phyloP scores from a whole-genome alignment of 2,329 filamentous ascomycete species.

The Talaromyces amestolkiae region DNA sequence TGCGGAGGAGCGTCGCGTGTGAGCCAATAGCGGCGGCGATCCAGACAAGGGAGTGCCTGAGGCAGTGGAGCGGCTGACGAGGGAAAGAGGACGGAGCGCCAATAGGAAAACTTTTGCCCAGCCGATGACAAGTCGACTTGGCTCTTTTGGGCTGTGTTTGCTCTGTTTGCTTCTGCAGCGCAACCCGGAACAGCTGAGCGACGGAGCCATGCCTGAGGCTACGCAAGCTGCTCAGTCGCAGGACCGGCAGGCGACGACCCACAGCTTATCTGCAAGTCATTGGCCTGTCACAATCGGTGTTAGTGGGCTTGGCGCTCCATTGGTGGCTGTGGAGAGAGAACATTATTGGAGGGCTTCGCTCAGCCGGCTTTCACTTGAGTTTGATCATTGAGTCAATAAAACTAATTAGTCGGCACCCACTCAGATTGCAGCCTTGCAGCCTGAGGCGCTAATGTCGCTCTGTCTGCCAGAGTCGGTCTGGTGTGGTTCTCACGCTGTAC shows the following conservation, averaged over 20 bases:
- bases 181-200: conserved; percentile 5
- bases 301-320: neutral
- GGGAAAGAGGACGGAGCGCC: neutral
- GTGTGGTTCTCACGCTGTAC: neutral
- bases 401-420: neutral
- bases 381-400: neutral
- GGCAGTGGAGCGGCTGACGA: conserved; percentile 15
- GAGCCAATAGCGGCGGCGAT: conserved; percentile 12
- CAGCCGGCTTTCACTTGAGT: neutral
- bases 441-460: neutral
- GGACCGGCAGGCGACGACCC: neutral
- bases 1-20: conserved; percentile 7
- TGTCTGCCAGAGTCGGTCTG: too few relatives aligned
- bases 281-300: neutral
- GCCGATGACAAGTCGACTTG: conserved; percentile 2
- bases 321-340: neutral
- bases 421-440: neutral
- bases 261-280: neutral
- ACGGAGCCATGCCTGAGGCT: conserved; percentile 8
- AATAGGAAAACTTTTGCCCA: conserved; percentile 12
- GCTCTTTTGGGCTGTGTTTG: neutral
- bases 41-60: conserved; percentile 15
- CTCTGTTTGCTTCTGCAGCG: neutral
- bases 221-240: neutral
- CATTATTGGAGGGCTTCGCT: neutral